Evolutionary conservation across 768 basidiomycete species (phyloP).

Genomic region (Kwoniella shandongensis): DNA sequence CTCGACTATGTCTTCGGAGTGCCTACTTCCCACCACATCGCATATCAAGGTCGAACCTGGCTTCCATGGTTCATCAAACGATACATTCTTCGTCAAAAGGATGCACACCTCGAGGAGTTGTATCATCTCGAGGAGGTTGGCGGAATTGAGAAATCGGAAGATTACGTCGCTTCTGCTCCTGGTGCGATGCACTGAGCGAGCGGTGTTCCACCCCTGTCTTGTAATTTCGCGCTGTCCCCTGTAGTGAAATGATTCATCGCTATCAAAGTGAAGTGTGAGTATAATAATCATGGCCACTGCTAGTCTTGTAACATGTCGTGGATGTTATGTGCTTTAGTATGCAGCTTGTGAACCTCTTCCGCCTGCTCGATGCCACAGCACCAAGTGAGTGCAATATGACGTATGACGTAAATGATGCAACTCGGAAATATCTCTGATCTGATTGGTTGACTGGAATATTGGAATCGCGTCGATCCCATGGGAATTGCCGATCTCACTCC

Average conservation of each 20-base stretch:
- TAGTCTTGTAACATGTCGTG: too few relatives aligned
- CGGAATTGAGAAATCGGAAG: slow-evolving; percentile 3
- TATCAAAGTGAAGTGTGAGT: neutral
- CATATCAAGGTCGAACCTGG: slow-evolving; percentile 32
- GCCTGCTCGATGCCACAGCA: too few relatives aligned
- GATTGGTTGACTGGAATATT: too few relatives aligned
- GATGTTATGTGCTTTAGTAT: too few relatives aligned
- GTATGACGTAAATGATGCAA: too few relatives aligned
- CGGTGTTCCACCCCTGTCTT: too few relatives aligned
- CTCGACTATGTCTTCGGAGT: slow-evolving; percentile 46
- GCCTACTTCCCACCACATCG: slow-evolving; percentile 26
- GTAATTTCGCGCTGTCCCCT: too few relatives aligned
- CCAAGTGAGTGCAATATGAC: too few relatives aligned
- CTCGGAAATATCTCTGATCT: too few relatives aligned
- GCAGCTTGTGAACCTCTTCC: too few relatives aligned
- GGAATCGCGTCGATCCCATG: too few relatives aligned
- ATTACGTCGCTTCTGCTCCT: neutral
- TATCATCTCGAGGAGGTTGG: slow-evolving; percentile 11
- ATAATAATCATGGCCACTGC: neutral
- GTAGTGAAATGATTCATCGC: neutral
- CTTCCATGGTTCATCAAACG: slow-evolving; percentile 43
- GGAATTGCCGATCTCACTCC: too few relatives aligned
- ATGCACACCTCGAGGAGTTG: slow-evolving; percentile 6
- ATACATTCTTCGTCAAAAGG: slow-evolving; percentile 25
- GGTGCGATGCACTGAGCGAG: neutral